A percentile compares a stretch with the other conserved stretches of the same genome.
Evolutionary conservation across 2,329 filamentous ascomycete genomes (phyloP).

Genomic region (Botrytis sinoallii): DNA sequence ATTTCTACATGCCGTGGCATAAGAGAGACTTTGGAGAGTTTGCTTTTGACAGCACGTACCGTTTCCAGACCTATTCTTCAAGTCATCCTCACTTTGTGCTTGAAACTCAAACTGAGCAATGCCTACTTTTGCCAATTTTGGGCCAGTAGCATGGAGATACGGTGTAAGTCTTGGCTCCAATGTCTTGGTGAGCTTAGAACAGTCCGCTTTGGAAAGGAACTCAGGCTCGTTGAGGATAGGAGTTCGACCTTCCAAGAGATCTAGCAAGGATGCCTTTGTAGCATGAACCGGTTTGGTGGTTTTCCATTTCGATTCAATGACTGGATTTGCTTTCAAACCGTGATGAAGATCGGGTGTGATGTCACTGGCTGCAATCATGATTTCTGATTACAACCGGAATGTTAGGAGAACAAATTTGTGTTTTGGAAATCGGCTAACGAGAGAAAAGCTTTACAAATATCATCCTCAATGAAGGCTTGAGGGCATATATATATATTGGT

Average conservation of each 20-base stretch:
- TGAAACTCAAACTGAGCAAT: conserved; percentile 16
- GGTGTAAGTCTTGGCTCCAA: conserved; percentile 5
- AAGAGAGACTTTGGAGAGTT: background rate
- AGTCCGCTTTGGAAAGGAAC: background rate
- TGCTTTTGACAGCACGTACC: background rate
- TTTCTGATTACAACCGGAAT: background rate
- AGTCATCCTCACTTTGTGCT: conserved; percentile 9
- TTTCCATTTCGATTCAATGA: background rate
- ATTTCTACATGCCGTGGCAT: background rate
- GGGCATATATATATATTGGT: background rate
- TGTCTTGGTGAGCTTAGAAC: background rate
- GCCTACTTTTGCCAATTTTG: conserved; percentile 8
- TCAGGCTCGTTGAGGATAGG: conserved; percentile 4
- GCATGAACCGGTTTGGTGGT: background rate
- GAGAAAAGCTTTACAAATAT: background rate
- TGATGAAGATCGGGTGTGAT: background rate
- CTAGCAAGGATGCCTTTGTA: background rate
- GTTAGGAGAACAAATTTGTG: background rate
- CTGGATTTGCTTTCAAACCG: background rate
- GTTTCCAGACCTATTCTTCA: conserved; percentile 13
- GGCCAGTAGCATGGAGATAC: conserved; percentile 14
- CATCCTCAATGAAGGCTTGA: background rate
- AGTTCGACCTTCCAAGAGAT: conserved; percentile 4
- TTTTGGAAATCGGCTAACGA: background rate
- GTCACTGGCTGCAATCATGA: background rate